These are phyloP conservation scores for Diaporthe citri DNA, from an alignment of 2,329 filamentous ascomycete species.

Conservation along the genomic window DNA sequence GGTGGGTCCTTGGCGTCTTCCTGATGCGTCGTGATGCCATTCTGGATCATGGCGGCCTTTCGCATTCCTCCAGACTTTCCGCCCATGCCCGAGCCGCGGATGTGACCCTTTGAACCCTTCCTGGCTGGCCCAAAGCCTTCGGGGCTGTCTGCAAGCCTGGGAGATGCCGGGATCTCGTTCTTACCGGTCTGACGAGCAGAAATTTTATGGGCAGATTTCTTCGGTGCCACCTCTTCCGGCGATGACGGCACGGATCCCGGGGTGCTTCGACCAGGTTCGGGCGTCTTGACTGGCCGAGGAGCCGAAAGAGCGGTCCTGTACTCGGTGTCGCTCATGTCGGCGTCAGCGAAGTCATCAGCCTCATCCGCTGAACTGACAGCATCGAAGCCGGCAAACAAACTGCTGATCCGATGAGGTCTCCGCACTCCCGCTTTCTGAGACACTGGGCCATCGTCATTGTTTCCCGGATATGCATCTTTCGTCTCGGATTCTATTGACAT, in stretches of 20 bases:
- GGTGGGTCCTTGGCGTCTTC: conserved; percentile 76
- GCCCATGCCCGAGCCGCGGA: conserved; percentile 49
- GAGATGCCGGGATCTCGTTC: conserved; percentile 61
- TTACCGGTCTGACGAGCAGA: conserved; percentile 51
- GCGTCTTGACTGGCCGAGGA: conserved; percentile 60
- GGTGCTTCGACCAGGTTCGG: conserved; percentile 32
- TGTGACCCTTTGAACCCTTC: conserved; percentile 43
- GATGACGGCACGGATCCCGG: conserved; percentile 48
- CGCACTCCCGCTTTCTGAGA: conserved; percentile 73
- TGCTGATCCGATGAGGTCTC: conserved; percentile 81
- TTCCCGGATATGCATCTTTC: conserved; percentile 79
- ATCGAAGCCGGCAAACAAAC: conserved; percentile 89
- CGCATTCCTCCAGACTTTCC: conserved; percentile 75
- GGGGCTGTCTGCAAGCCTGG: conserved; percentile 50
- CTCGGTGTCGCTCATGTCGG: conserved; percentile 75
- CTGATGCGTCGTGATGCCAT: conserved; percentile 78
- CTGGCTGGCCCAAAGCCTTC: conserved; percentile 43
- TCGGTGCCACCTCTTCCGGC: conserved; percentile 56
- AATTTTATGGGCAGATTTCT: conserved; percentile 43
- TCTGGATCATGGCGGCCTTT: conserved; percentile 84
- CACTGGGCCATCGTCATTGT: conserved; percentile 84
- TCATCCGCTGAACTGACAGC: conserved; percentile 75
- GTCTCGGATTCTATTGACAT: conserved; percentile 54
- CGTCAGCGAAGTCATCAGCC: conserved; percentile 71
- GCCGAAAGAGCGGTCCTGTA: conserved; percentile 75